These are phyloP conservation scores for Bombardia bombarda DNA, from an alignment of 495 filamentous ascomycete genomes.

Conservation along the genomic window DNA sequence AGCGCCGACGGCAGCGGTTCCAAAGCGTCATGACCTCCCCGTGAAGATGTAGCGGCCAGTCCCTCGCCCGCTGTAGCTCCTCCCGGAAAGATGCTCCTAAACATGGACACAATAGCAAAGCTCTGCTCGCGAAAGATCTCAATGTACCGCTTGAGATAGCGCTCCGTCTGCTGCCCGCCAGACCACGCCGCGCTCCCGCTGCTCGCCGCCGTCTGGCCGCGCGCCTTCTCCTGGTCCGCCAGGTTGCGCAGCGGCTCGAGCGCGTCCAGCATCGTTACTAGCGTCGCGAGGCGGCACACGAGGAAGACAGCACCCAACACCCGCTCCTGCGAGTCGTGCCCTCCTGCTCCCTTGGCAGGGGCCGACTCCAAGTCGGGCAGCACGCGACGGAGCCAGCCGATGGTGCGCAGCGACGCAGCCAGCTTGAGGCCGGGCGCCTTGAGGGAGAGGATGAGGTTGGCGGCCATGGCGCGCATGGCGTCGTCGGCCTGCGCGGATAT, in stretches of 20 bases:
- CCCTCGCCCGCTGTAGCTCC: slow-evolving; percentile 11
- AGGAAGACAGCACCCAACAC: slow-evolving; percentile 77
- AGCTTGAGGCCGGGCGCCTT: slow-evolving; percentile 75
- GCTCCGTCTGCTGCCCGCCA: slow-evolving; percentile 84
- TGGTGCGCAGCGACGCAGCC: slow-evolving; percentile 82
- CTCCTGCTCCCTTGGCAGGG: slow-evolving; percentile 34
- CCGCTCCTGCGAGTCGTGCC: slow-evolving; percentile 47
- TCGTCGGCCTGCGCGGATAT: slow-evolving; percentile 74
- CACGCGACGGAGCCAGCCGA: slow-evolving; percentile 84
- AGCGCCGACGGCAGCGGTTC: slow-evolving; percentile 67
- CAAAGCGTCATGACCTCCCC: slow-evolving; percentile 43
- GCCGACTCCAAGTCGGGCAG: slow-evolving; percentile 62
- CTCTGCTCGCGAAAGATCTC: slow-evolving; percentile 98
- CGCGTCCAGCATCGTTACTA: slow-evolving; percentile 73
- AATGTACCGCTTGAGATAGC: slow-evolving; percentile 90
- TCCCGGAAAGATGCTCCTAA: slow-evolving; percentile 76
- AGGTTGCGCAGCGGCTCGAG: slow-evolving; percentile 80
- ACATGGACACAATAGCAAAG: slow-evolving; percentile 90
- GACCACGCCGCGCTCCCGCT: slow-evolving; percentile 47
- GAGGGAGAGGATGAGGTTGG: slow-evolving; percentile 71
- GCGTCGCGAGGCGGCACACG: slow-evolving; percentile 72
- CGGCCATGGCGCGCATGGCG: slow-evolving; percentile 83
- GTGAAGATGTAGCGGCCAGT: background rate
- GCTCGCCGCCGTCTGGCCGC: slow-evolving; percentile 27
- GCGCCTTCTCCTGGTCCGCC: slow-evolving; percentile 74